These are phyloP conservation scores for Eucalyptus tenuipes DNA, from an alignment of 345 rosid genomes.

Conservation along the genomic window DNA sequence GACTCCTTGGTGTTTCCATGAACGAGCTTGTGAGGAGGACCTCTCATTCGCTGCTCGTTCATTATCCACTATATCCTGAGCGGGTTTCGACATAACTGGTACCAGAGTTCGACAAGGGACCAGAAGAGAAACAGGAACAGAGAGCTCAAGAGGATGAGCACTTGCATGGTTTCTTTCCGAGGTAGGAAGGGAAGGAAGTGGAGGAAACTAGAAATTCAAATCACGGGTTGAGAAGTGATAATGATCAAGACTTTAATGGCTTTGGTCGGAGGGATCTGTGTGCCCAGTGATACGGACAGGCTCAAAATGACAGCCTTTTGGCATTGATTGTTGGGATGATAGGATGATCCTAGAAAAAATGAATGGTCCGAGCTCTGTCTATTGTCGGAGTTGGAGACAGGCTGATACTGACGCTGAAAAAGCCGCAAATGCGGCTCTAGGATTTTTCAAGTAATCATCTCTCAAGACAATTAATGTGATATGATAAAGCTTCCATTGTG, in stretches of 20 bases:
- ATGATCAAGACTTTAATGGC: background rate
- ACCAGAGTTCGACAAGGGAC: background rate
- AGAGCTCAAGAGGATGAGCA: background rate
- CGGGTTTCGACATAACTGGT: conserved; percentile 3
- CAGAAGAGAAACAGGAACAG: background rate
- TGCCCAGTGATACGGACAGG: background rate
- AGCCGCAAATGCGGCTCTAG: background rate
- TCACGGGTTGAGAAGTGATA: background rate
- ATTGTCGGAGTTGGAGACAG: background rate
- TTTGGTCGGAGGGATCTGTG: background rate
- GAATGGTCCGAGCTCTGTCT: background rate
- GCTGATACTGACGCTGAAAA: background rate
- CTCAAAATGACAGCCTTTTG: background rate
- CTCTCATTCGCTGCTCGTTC: background rate
- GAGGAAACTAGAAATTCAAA: background rate
- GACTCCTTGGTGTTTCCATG: background rate
- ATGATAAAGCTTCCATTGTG: background rate
- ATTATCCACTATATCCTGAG: background rate
- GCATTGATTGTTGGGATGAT: background rate
- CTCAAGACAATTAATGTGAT: background rate
- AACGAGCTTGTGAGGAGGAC: background rate
- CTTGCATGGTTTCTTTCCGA: background rate
- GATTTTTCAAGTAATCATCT: background rate
- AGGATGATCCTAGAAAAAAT: background rate
- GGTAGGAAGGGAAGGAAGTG: background rate